Evolutionary conservation across 352 stramenopile species (phyloP).

Genomic region (Pythium periplocum): DNA sequence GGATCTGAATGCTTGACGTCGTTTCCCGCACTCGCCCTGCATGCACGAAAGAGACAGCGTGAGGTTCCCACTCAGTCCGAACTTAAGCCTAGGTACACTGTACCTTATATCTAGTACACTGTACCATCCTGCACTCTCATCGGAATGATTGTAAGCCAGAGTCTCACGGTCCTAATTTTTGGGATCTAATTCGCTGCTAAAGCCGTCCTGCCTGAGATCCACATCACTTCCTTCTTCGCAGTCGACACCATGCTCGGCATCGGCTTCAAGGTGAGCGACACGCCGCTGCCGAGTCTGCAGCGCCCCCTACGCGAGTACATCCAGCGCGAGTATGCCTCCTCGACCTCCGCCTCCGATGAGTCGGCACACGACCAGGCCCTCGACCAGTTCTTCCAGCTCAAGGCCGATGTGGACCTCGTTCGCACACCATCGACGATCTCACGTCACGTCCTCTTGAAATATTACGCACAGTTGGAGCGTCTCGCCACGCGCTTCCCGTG

Average conservation of each 20-base stretch:
- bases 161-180: too few relatives aligned
- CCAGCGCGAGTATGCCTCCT: slow-evolving; percentile 55
- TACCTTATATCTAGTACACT: slow-evolving; percentile 5
- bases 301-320: slow-evolving; percentile 66
- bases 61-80: too few relatives aligned
- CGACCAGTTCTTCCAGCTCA: slow-evolving; percentile 47
- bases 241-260: slow-evolving; percentile 49
- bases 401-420: slow-evolving; percentile 65
- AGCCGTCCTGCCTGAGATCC: too few relatives aligned
- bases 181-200: too few relatives aligned
- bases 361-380: slow-evolving; percentile 27
- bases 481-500: slow-evolving; percentile 60
- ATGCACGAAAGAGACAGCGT: too few relatives aligned
- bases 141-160: slow-evolving; percentile 9
- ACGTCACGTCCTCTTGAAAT: slow-evolving; percentile 64
- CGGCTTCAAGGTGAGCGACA: slow-evolving; percentile 73
- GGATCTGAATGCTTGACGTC: too few relatives aligned
- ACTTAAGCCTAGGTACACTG: slow-evolving; percentile 1
- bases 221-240: background rate
- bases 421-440: slow-evolving; percentile 63
- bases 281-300: slow-evolving; percentile 26
- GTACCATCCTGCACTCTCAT: slow-evolving; percentile 4
- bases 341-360: slow-evolving; percentile 4
- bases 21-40: too few relatives aligned
- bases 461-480: slow-evolving; percentile 69